These are phyloP conservation scores for Tilletia indica DNA, from an alignment of 1,284 basidiomycete species.

Conservation along the genomic window DNA sequence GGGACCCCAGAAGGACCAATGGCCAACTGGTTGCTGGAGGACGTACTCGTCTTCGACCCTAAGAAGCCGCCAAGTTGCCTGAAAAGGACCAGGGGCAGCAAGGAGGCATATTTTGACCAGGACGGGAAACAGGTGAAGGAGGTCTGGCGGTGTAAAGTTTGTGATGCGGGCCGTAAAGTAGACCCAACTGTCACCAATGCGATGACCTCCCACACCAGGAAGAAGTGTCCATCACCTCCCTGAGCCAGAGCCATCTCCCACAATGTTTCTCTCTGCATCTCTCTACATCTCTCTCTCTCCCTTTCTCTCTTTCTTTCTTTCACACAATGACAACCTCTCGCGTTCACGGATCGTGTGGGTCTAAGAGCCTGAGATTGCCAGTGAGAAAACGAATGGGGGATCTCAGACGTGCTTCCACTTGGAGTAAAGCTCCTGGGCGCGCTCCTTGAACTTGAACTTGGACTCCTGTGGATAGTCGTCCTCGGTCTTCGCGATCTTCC, in stretches of 20 bases:
- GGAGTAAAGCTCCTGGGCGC: constrained; percentile 61
- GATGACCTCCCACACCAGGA: background rate
- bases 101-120: background rate
- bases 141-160: background rate
- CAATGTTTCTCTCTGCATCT: too few relatives aligned
- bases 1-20: background rate
- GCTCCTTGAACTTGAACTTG: constrained; percentile 80
- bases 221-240: too few relatives aligned
- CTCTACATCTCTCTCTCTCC: too few relatives aligned
- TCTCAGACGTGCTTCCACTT: constrained; percentile 49
- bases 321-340: too few relatives aligned
- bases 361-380: too few relatives aligned
- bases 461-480: constrained; percentile 75
- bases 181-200: background rate
- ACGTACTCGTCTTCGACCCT: background rate
- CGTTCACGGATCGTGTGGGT: too few relatives aligned
- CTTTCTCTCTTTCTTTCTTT: too few relatives aligned
- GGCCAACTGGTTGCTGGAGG: background rate
- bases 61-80: background rate
- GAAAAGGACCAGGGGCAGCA: background rate
- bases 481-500: constrained; percentile 75
- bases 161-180: background rate
- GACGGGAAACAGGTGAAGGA: background rate
- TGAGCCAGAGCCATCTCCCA: too few relatives aligned
- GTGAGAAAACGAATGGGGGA: too few relatives aligned